Evolutionary conservation across 257 asterid genomes (phyloP).

Genomic region (Anisodus acutangulus): DNA sequence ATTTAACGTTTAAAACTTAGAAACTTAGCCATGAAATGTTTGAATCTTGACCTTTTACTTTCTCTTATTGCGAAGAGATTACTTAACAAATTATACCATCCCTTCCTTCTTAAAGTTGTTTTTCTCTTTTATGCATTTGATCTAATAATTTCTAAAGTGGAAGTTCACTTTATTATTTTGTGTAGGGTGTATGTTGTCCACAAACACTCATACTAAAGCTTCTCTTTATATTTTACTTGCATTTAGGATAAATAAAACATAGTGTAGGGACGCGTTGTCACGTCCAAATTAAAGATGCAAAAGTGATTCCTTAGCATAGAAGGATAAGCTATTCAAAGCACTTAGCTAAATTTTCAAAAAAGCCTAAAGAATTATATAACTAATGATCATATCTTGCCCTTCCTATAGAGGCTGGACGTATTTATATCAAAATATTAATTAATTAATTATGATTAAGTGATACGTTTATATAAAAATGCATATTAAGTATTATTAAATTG

Average conservation of each 20-base stretch:
- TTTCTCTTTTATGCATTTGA: background rate
- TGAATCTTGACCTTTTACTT: conserved; percentile 14
- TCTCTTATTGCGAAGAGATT: background rate
- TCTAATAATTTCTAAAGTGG: conserved; percentile 25
- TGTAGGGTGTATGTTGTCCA: conserved; percentile 21
- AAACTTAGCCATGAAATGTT: background rate
- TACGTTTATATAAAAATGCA: background rate
- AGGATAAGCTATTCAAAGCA: conserved; percentile 25
- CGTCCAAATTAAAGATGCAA: conserved; percentile 18
- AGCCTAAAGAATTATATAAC: background rate
- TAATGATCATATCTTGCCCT: background rate
- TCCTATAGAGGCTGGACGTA: background rate
- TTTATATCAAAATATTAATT: no score
- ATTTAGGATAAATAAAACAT: background rate
- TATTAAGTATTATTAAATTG: accelerated
- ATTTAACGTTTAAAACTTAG: conserved; percentile 19
- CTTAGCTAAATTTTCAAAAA: background rate
- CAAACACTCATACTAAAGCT: conserved; percentile 22
- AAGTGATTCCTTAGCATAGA: conserved; percentile 31
- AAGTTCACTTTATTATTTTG: conserved; percentile 21
- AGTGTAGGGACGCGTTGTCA: background rate
- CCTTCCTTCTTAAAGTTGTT: conserved; percentile 23
- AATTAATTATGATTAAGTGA: background rate
- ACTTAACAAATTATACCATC: conserved; percentile 21
- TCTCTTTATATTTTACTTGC: conserved; percentile 19